Evolutionary conservation across 2,329 filamentous ascomycete species (phyloP).

Genomic region (Cladophialophora yegresii): DNA sequence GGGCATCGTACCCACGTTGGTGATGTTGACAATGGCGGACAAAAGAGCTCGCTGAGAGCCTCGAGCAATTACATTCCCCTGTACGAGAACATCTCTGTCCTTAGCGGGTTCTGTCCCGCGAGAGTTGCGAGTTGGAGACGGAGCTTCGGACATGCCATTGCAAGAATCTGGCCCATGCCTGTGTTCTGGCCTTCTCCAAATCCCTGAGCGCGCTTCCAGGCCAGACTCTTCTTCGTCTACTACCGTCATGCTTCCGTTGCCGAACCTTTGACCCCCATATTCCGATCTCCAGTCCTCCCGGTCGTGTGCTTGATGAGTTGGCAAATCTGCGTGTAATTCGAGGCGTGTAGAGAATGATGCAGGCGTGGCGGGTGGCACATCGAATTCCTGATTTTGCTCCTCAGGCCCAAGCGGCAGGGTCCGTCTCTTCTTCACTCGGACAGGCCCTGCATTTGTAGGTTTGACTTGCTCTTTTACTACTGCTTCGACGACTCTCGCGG

Average conservation of each 20-base stretch:
- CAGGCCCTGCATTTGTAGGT: slow-evolving; percentile 2
- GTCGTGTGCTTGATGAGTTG: not conserved
- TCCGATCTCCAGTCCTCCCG: not conserved
- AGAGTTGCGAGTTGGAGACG: slow-evolving; percentile 10
- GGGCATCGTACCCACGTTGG: slow-evolving; percentile 15
- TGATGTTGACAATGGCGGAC: slow-evolving; percentile 25
- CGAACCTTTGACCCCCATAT: slow-evolving; percentile 1
- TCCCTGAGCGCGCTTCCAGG: slow-evolving; percentile 5
- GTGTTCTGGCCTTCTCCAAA: slow-evolving; percentile 13
- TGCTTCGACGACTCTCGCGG: not conserved
- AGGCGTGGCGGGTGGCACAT: slow-evolving; percentile 20
- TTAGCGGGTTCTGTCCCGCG: not conserved
- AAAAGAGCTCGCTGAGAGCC: slow-evolving; percentile 23
- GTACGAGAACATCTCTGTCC: not conserved
- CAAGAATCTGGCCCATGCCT: slow-evolving; percentile 18
- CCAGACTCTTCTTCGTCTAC: slow-evolving; percentile 19
- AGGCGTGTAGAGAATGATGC: slow-evolving; percentile 25
- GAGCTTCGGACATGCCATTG: slow-evolving; percentile 14
- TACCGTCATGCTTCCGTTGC: slow-evolving; percentile 21
- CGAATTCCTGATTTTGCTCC: not conserved
- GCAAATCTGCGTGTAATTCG: slow-evolving; percentile 4
- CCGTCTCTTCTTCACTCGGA: slow-evolving; percentile 22
- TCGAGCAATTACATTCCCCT: slow-evolving; percentile 7
- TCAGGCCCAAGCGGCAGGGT: not conserved
- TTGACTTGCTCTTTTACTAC: not conserved